Conservation (phyloP, 2,329 filamentous ascomycete species). For the Neonectria faginata region DNA sequence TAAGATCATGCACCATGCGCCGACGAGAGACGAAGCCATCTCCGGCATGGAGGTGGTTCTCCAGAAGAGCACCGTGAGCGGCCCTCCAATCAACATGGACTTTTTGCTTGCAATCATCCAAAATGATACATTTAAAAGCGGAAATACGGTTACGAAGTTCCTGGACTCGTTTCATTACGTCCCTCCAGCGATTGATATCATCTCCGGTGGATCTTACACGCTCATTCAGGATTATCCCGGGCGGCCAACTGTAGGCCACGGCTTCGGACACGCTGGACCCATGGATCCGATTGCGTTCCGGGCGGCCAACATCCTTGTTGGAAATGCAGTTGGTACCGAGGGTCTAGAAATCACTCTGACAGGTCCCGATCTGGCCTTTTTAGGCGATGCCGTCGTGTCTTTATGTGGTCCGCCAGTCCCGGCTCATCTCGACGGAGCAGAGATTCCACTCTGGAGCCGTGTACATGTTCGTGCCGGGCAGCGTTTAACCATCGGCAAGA, state of each 20-base stretch:
- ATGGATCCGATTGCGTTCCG: conserved; percentile 71
- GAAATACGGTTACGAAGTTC: conserved; percentile 68
- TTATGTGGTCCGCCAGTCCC: conserved; percentile 68
- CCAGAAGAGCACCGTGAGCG: conserved; percentile 46
- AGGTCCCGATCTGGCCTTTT: conserved; percentile 69
- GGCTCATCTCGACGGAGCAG: conserved; percentile 60
- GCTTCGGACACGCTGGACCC: conserved; percentile 69
- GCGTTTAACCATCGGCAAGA: conserved; percentile 64
- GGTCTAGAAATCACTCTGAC: conserved; percentile 70
- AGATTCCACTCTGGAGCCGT: conserved; percentile 66
- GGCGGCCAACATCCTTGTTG: conserved; percentile 70
- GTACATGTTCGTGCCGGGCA: conserved; percentile 61
- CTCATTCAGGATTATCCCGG: conserved; percentile 70
- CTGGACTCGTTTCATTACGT: conserved; percentile 62
- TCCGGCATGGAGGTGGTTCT: conserved; percentile 59
- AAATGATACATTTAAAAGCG: conserved; percentile 58
- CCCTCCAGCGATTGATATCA: conserved; percentile 61
- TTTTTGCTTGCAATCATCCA: conserved; percentile 64
- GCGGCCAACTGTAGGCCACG: conserved; percentile 66
- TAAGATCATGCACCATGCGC: conserved; percentile 68
- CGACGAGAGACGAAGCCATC: conserved; percentile 48
- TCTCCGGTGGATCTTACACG: conserved; percentile 68
- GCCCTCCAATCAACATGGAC: conserved; percentile 62
- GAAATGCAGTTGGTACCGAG: conserved; percentile 64
- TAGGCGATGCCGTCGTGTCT: conserved; percentile 65